A percentile compares a stretch with the other conserved stretches of the same genome.
Conservation (phyloP, 306 rosid genomes). For the Vigna unguiculata region DNA sequence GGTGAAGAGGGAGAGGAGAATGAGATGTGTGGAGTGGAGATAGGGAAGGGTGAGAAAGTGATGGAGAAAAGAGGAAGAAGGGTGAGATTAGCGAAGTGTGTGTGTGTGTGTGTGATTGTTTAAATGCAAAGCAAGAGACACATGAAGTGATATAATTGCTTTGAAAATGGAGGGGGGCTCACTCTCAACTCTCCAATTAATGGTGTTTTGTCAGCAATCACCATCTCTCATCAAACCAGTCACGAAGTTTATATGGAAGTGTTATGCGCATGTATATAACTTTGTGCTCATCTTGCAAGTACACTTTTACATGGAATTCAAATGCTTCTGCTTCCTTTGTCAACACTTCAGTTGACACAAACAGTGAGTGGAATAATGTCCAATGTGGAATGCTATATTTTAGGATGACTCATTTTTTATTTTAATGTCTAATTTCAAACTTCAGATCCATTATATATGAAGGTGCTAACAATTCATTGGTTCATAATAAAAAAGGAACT, state of each 20-base stretch:
- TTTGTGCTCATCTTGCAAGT: background rate
- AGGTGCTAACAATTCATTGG: too few species aligned
- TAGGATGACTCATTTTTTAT: too few species aligned
- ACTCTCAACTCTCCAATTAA: constrained; percentile 29
- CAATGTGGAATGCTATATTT: too few species aligned
- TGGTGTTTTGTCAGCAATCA: constrained; percentile 42
- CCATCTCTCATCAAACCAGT: constrained; percentile 42
- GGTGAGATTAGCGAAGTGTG: constrained; percentile 14
- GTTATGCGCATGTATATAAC: background rate
- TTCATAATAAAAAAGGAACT: too few species aligned
- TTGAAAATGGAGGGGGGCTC: constrained; percentile 44
- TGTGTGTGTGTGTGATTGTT: constrained; percentile 44
- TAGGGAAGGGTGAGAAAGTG: background rate
- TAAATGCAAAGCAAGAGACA: constrained; percentile 64
- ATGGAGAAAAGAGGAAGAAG: constrained; percentile 26
- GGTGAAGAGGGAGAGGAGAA: constrained; percentile 11
- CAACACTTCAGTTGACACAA: background rate
- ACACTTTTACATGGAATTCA: background rate
- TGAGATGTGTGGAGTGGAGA: background rate
- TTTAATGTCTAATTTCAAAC: too few species aligned
- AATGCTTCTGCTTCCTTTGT: background rate
- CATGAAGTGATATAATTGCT: constrained; percentile 65
- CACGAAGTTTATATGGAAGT: constrained; percentile 49
- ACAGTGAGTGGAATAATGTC: background rate
- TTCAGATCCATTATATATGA: too few species aligned